Conservation (phyloP, 768 basidiomycete genomes). For the Mycena albidolilacea region DNA sequence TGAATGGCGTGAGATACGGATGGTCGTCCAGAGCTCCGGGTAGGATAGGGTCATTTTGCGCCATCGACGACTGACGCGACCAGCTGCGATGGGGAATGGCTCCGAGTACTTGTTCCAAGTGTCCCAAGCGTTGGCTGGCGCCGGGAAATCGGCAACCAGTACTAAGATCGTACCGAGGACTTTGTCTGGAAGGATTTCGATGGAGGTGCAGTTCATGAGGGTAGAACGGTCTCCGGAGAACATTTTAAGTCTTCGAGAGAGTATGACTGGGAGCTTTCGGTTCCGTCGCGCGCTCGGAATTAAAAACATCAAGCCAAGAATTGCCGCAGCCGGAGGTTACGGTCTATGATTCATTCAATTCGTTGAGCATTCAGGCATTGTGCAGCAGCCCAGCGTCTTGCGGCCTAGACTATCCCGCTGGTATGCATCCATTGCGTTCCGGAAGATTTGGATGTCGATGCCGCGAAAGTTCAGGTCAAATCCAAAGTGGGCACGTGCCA, state of each 20-base stretch:
- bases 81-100: conserved; percentile 45
- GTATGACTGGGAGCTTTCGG: background rate
- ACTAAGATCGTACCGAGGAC: conserved; percentile 7
- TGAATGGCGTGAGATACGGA: conserved; percentile 6
- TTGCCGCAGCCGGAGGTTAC: too few species aligned
- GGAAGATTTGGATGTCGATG: too few species aligned
- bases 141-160: background rate
- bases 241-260: background rate
- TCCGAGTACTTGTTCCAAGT: background rate
- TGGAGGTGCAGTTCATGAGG: background rate
- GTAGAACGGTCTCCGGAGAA: background rate
- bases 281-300: too few species aligned
- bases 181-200: conserved; percentile 10
- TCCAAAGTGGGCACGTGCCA: too few species aligned
- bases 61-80: conserved; percentile 51
- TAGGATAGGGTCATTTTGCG: conserved; percentile 46
- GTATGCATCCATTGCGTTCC: too few species aligned
- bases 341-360: too few species aligned
- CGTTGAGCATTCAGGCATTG: too few species aligned
- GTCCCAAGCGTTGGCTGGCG: background rate
- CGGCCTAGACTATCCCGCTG: too few species aligned
- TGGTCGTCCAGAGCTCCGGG: conserved; percentile 45
- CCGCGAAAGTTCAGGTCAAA: too few species aligned
- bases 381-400: too few species aligned
- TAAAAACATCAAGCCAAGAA: too few species aligned